These are phyloP conservation scores for Podospora fimiseda DNA, from an alignment of 495 filamentous ascomycete genomes.

Conservation along the genomic window DNA sequence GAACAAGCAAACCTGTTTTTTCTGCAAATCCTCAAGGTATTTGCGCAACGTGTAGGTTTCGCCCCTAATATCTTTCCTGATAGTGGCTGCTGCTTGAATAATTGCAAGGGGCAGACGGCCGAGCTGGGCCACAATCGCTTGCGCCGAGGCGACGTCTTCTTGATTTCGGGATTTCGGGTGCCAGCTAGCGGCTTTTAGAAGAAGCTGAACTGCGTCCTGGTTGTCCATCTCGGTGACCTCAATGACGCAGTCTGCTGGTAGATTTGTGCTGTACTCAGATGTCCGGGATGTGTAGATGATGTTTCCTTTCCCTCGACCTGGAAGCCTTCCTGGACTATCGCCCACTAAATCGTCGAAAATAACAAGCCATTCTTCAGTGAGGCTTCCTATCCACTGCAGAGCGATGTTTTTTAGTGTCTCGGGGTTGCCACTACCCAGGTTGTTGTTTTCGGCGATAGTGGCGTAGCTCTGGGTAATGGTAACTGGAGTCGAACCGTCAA, in stretches of 20 bases:
- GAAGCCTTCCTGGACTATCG: neutral
- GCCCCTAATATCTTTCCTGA: neutral
- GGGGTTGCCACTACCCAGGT: neutral
- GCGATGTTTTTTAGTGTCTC: neutral
- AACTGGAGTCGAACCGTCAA: constrained; percentile 9
- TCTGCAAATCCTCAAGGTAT: constrained; percentile 7
- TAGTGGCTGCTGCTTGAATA: constrained; percentile 14
- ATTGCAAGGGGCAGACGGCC: constrained; percentile 20
- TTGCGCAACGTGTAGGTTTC: neutral
- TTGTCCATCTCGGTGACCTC: constrained; percentile 9
- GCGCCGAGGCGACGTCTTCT: neutral
- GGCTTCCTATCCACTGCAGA: constrained; percentile 7
- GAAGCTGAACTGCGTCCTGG: constrained; percentile 13
- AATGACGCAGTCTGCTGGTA: neutral
- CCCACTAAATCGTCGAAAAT: constrained; percentile 16
- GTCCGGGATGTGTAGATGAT: constrained; percentile 19
- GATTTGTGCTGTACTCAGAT: neutral
- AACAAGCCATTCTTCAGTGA: constrained; percentile 18
- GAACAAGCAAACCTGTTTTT: constrained; percentile 5
- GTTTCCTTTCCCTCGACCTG: constrained; percentile 13
- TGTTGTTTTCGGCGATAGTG: constrained; percentile 1
- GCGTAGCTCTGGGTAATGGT: constrained; percentile 16
- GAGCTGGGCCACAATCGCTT: constrained; percentile 10
- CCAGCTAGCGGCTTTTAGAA: constrained; percentile 14
- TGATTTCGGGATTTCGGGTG: neutral